phyloP scores from a whole-genome alignment of 305 asterid genomes.

The Nicotiana rustica region DNA sequence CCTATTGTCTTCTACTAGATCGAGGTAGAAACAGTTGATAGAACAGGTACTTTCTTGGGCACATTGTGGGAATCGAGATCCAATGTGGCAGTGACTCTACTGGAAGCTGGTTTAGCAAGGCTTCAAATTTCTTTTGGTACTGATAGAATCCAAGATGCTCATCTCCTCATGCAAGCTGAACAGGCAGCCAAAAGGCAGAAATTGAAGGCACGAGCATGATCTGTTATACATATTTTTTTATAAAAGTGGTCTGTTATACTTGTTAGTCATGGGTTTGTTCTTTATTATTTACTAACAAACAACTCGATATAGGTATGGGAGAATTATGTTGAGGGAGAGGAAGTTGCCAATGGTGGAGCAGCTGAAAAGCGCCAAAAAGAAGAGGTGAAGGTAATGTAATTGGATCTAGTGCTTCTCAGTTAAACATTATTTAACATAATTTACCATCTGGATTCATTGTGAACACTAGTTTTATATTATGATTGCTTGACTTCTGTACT shows the following conservation, averaged over 20 bases:
- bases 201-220: slow-evolving; percentile 66
- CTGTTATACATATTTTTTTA: slow-evolving; percentile 1
- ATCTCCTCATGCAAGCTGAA: slow-evolving; percentile 90
- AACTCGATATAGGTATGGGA: slow-evolving; percentile 76
- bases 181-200: slow-evolving; percentile 90
- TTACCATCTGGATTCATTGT: not conserved
- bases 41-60: slow-evolving; percentile 98
- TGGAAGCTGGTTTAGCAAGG: slow-evolving; percentile 97
- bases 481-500: slow-evolving; percentile 17
- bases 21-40: slow-evolving; percentile 96
- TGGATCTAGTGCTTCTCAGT: slow-evolving; percentile 28
- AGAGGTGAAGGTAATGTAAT: slow-evolving; percentile 71
- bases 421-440: not conserved
- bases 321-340: slow-evolving; percentile 89
- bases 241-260: not conserved
- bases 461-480: not conserved
- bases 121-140: slow-evolving; percentile 83
- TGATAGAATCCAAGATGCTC: slow-evolving; percentile 88
- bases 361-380: slow-evolving; percentile 88
- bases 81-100: slow-evolving; percentile 75
- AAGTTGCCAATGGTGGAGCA: slow-evolving; percentile 64
- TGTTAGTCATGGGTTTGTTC: slow-evolving; percentile 37
- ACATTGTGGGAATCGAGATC: slow-evolving; percentile 82
- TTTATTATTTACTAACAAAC: slow-evolving; percentile 30
- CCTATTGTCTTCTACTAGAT: slow-evolving; percentile 54